A percentile compares a stretch with the other conserved stretches of the same genome.
Evolutionary conservation across 495 filamentous ascomycete species (phyloP).

Genomic region (Margaritispora aquatica): DNA sequence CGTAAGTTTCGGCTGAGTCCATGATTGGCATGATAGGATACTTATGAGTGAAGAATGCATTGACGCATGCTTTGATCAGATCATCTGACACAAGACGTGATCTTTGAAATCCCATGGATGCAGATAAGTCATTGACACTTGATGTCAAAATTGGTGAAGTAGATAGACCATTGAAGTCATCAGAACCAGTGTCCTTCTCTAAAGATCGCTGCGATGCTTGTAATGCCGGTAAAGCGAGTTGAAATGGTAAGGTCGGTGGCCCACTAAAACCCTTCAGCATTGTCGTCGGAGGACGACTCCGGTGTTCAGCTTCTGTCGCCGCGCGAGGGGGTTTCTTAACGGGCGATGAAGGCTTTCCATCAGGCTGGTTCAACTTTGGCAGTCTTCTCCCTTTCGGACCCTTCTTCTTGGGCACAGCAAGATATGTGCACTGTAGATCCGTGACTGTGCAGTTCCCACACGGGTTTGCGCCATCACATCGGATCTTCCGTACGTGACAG

Average conservation of each 20-base stretch:
- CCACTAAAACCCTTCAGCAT: background rate
- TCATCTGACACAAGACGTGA: constrained; percentile 7
- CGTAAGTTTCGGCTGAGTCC: background rate
- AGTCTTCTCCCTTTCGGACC: constrained; percentile 3
- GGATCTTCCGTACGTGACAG: constrained; percentile 20
- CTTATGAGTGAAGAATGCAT: constrained; percentile 19
- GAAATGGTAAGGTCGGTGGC: background rate
- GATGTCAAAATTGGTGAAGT: no score
- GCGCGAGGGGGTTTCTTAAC: background rate
- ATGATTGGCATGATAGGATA: constrained; percentile 18
- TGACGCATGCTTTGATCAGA: constrained; percentile 6
- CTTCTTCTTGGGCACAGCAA: constrained; percentile 13
- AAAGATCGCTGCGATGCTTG: background rate
- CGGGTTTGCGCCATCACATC: constrained; percentile 15
- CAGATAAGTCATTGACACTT: background rate
- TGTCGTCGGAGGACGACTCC: background rate
- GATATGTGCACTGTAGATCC: constrained; percentile 8
- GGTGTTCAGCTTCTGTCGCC: background rate
- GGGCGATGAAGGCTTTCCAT: background rate
- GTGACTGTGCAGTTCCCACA: constrained; percentile 10
- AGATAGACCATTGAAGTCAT: no score
- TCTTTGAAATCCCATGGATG: background rate
- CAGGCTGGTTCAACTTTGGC: background rate
- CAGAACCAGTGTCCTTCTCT: no score
- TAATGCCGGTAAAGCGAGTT: background rate